These are phyloP conservation scores for Tagetes erecta DNA, from an alignment of 129 eudicot genomes.

Conservation along the genomic window DNA sequence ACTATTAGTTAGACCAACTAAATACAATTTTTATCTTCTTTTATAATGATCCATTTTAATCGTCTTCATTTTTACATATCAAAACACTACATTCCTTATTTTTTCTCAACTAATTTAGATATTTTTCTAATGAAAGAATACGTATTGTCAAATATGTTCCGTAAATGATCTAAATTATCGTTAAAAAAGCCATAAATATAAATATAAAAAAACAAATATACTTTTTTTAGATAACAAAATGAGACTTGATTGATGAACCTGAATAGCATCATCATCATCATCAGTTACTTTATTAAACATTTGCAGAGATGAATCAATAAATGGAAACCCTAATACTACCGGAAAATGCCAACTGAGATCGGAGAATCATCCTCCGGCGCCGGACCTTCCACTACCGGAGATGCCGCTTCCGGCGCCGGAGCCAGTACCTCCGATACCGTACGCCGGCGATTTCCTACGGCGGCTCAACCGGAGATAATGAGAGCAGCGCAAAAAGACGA, in stretches of 20 bases:
- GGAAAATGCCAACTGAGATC: conserved; percentile 37
- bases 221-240: too few relatives aligned
- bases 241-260: background rate
- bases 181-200: too few relatives aligned
- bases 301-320: background rate
- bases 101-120: too few relatives aligned
- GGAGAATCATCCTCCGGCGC: conserved; percentile 51
- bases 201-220: too few relatives aligned
- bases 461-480: conserved; percentile 99
- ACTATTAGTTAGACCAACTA: too few relatives aligned
- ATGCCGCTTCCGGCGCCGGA: conserved; percentile 19
- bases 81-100: too few relatives aligned
- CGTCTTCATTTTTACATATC: too few relatives aligned
- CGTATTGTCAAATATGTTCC: too few relatives aligned
- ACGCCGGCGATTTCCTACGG: conserved; percentile 63
- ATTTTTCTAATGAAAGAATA: too few relatives aligned
- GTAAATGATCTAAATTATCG: too few relatives aligned
- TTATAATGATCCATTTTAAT: too few relatives aligned
- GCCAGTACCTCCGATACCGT: conserved; percentile 30
- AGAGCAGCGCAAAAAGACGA: conserved; percentile 99
- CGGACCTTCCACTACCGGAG: conserved; percentile 35
- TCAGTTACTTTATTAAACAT: background rate
- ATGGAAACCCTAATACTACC: background rate
- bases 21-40: too few relatives aligned
- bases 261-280: background rate